Evolutionary conservation across 768 basidiomycete genomes (phyloP).

Genomic region (Lactarius quietus): DNA sequence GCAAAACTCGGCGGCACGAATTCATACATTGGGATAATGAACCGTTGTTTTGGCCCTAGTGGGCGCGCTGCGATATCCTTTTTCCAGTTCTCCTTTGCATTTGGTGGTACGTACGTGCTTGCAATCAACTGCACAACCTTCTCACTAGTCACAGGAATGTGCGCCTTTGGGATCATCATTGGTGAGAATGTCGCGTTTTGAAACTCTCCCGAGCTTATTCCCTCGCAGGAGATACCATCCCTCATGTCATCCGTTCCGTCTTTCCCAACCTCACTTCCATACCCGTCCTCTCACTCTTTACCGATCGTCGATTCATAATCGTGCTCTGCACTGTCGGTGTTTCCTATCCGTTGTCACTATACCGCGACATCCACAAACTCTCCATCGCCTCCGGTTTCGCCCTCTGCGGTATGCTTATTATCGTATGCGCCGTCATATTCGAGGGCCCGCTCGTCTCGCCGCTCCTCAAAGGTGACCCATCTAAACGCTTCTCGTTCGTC

Average conservation of each 20-base stretch:
- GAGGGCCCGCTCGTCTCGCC: slow-evolving; percentile 74
- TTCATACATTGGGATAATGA: slow-evolving; percentile 94
- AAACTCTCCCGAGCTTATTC: not conserved
- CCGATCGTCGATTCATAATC: slow-evolving; percentile 88
- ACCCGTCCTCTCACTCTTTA: slow-evolving; percentile 72
- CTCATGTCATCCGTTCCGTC: slow-evolving; percentile 84
- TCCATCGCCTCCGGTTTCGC: slow-evolving; percentile 90
- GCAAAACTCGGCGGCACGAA: slow-evolving; percentile 92
- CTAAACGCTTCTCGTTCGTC: slow-evolving; percentile 69
- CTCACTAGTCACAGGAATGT: slow-evolving; percentile 65
- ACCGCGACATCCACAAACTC: slow-evolving; percentile 97
- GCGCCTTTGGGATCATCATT: slow-evolving; percentile 96
- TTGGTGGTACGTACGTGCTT: slow-evolving; percentile 63
- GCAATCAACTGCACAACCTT: not conserved
- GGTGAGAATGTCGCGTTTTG: slow-evolving; percentile 35
- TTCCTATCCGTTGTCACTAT: slow-evolving; percentile 92
- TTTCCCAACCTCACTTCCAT: slow-evolving; percentile 65
- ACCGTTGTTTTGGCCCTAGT: slow-evolving; percentile 83
- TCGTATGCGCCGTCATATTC: slow-evolving; percentile 80
- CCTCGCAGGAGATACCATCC: slow-evolving; percentile 82
- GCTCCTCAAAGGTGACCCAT: slow-evolving; percentile 73
- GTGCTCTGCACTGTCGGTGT: slow-evolving; percentile 80
- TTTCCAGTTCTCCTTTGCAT: slow-evolving; percentile 97
- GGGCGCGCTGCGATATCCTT: slow-evolving; percentile 95
- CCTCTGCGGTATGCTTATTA: slow-evolving; percentile 89